Percentiles rank a stretch among this genome's conserved stretches.
Conservation (phyloP, 192 early-diverging fungal genomes). For the Mortierella alpina region DNA sequence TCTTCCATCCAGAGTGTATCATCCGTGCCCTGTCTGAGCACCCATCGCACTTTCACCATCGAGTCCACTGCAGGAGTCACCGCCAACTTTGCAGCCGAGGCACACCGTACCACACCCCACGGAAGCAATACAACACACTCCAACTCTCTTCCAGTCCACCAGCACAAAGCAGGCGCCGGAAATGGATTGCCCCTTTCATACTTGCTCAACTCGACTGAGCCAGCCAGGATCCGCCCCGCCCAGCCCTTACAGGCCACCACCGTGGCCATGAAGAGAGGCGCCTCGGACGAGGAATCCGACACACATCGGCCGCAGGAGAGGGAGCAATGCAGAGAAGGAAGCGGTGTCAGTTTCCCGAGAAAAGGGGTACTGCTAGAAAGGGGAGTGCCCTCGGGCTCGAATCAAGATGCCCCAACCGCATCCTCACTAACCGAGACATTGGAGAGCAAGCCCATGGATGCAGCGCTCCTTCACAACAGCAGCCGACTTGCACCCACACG, state of each 20-base stretch:
- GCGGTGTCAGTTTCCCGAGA: background rate
- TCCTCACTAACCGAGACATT: too few relatives aligned
- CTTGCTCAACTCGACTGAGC: background rate
- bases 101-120: background rate
- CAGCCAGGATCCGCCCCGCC: background rate
- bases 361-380: slow-evolving; percentile 1
- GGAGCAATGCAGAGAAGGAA: background rate
- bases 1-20: too few relatives aligned
- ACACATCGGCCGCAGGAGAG: background rate
- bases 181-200: background rate
- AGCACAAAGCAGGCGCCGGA: too few relatives aligned
- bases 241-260: background rate
- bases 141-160: background rate
- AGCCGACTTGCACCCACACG: background rate
- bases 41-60: too few relatives aligned
- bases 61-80: too few relatives aligned
- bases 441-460: too few relatives aligned
- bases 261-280: too few relatives aligned
- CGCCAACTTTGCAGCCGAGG: background rate
- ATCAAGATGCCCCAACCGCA: too few relatives aligned
- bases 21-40: too few relatives aligned
- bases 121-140: background rate
- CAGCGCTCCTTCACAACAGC: too few relatives aligned
- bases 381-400: background rate
- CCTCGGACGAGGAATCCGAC: background rate